These are phyloP conservation scores for Cordyceps cateniannulata DNA, from an alignment of 2,329 filamentous ascomycete genomes.

Conservation along the genomic window DNA sequence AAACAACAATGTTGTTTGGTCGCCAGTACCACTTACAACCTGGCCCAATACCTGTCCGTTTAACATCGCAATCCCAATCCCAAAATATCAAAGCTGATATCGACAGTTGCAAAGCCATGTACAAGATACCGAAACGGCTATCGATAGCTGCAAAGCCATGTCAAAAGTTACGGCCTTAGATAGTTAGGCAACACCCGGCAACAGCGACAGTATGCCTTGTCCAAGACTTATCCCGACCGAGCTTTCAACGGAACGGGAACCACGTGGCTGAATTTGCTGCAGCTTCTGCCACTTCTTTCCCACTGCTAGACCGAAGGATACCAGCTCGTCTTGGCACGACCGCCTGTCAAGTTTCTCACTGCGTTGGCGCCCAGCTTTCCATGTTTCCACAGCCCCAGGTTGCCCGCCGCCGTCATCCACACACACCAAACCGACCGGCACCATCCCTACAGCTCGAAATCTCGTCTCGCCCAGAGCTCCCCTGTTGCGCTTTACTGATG, in stretches of 20 bases:
- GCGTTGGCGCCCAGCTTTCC: not conserved
- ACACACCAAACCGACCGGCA: not conserved
- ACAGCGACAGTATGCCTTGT: not conserved
- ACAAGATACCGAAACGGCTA: too few relatives aligned
- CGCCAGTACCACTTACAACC: too few relatives aligned
- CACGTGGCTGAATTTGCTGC: not conserved
- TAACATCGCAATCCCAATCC: too few relatives aligned
- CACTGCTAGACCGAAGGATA: conserved; percentile 4
- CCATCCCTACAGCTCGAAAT: not conserved
- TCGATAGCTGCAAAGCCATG: not conserved
- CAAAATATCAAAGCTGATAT: too few relatives aligned
- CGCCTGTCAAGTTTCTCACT: not conserved
- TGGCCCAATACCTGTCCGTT: too few relatives aligned
- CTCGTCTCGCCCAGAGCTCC: not conserved
- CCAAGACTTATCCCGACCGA: not conserved
- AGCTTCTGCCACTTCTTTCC: not conserved
- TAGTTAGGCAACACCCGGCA: not conserved
- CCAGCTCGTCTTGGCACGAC: conserved; percentile 6
- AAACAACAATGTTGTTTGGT: too few relatives aligned
- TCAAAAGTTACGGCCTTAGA: too few relatives aligned
- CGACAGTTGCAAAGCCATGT: not conserved
- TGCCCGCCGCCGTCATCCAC: conserved; percentile 2
- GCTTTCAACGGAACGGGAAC: not conserved
- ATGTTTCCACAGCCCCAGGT: conserved; percentile 7
- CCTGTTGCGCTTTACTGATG: not conserved